Evolutionary conservation across 179 eudicot species (phyloP).

Genomic region (Heliamphora pulchella): DNA sequence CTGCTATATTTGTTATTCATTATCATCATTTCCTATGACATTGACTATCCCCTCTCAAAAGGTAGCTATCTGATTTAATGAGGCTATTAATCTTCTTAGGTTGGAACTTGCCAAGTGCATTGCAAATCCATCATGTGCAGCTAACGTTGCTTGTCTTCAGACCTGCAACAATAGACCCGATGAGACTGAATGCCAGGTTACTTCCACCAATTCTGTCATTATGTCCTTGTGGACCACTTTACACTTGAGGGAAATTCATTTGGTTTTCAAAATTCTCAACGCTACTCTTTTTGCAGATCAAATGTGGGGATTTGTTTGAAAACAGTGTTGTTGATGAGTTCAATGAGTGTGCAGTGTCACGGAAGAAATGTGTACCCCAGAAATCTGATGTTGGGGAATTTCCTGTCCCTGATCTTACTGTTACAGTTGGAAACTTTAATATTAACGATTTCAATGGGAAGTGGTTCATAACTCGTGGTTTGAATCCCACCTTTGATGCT

Average conservation of each 20-base stretch:
- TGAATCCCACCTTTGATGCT: slow-evolving; percentile 83
- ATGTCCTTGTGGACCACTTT: slow-evolving; percentile 6
- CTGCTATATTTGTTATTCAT: neutral
- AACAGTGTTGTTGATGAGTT: slow-evolving; percentile 88
- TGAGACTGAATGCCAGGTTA: slow-evolving; percentile 96
- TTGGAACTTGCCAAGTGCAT: slow-evolving; percentile 93
- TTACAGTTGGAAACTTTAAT: slow-evolving; percentile 60
- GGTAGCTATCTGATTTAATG: neutral
- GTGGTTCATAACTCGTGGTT: slow-evolving; percentile 88
- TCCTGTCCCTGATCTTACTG: slow-evolving; percentile 70
- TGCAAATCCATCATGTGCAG: slow-evolving; percentile 95
- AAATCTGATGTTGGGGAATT: slow-evolving; percentile 95
- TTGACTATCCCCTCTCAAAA: neutral
- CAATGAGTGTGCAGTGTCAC: slow-evolving; percentile 96
- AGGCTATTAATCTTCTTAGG: slow-evolving; percentile 38
- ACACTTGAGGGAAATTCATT: slow-evolving; percentile 11
- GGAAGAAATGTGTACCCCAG: slow-evolving; percentile 89
- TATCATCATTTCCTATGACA: neutral
- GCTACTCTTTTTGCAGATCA: slow-evolving; percentile 44
- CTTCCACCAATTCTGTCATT: slow-evolving; percentile 15
- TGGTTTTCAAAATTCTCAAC: neutral
- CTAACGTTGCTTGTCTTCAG: slow-evolving; percentile 92
- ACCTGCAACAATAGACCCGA: slow-evolving; percentile 95
- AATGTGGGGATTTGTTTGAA: slow-evolving; percentile 93
- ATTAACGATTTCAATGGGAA: slow-evolving; percentile 69